phyloP scores from a whole-genome alignment of 1,284 basidiomycete genomes.

The Stereum hirsutum region DNA sequence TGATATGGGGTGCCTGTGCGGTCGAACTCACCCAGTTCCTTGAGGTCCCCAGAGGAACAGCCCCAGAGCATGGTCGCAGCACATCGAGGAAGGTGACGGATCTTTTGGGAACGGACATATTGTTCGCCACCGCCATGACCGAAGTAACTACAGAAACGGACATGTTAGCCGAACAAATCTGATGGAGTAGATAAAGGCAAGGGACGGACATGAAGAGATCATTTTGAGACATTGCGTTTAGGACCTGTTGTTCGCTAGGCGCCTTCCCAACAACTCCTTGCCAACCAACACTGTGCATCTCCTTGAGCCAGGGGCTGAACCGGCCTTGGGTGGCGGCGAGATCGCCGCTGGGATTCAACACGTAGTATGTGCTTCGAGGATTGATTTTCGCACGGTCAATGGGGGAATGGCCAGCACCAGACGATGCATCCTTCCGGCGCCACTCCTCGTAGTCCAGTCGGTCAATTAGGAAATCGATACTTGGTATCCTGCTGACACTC shows the following conservation, averaged over 20 bases:
- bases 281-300: constrained; percentile 73
- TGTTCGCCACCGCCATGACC: constrained; percentile 96
- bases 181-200: constrained; percentile 5
- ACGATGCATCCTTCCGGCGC: constrained; percentile 14
- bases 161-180: not conserved
- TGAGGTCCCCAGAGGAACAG: constrained; percentile 87
- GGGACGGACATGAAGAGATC: constrained; percentile 82
- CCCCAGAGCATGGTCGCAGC: constrained; percentile 98
- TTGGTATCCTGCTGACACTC: constrained; percentile 88
- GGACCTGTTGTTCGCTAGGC: constrained; percentile 78
- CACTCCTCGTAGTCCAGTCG: constrained; percentile 55
- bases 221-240: constrained; percentile 56
- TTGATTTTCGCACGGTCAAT: constrained; percentile 51
- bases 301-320: constrained; percentile 71
- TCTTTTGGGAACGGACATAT: constrained; percentile 81
- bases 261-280: constrained; percentile 68
- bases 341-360: constrained; percentile 92
- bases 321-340: constrained; percentile 76
- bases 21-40: constrained; percentile 92
- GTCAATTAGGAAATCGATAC: constrained; percentile 82
- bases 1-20: constrained; percentile 85
- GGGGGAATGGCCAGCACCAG: constrained; percentile 1
- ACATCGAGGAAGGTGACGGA: constrained; percentile 74
- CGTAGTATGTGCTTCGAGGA: constrained; percentile 66
- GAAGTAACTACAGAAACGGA: constrained; percentile 63